A percentile compares a stretch with the other conserved stretches of the same genome.
phyloP scores from a whole-genome alignment of 2,329 filamentous ascomycete species.

The Sphaerostilbella broomeana region DNA sequence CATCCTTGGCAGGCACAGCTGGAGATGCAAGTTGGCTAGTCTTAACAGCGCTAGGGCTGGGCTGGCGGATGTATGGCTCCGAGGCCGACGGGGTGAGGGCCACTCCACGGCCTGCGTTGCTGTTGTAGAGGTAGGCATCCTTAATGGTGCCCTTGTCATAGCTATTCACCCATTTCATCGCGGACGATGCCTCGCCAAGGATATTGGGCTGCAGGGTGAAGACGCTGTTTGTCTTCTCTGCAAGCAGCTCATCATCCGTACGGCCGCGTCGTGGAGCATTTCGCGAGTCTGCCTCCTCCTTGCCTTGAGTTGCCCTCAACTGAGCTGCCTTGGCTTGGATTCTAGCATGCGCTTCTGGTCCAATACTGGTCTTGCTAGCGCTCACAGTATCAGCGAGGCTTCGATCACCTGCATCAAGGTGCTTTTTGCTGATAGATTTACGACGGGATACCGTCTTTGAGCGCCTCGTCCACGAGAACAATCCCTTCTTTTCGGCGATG shows the following conservation, averaged over 20 bases:
- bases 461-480: constrained; percentile 79
- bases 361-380: constrained; percentile 75
- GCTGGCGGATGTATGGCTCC: constrained; percentile 25
- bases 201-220: constrained; percentile 82
- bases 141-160: constrained; percentile 88
- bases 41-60: constrained; percentile 9
- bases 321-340: constrained; percentile 87
- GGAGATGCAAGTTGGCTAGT: constrained; percentile 26
- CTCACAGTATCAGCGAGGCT: constrained; percentile 35
- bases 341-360: constrained; percentile 82
- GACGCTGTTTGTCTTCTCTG: constrained; percentile 78
- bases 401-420: constrained; percentile 40
- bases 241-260: constrained; percentile 50
- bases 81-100: constrained; percentile 29
- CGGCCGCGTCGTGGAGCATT: constrained; percentile 42
- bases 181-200: constrained; percentile 79
- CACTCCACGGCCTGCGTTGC: constrained; percentile 61
- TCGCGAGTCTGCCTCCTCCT: constrained; percentile 42
- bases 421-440: constrained; percentile 62
- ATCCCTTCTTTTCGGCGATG: constrained; percentile 90
- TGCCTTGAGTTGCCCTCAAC: constrained; percentile 65
- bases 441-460: constrained; percentile 57
- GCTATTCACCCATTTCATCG: constrained; percentile 93
- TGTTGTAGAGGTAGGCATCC: constrained; percentile 75
- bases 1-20: constrained; percentile 37